phyloP scores from a whole-genome alignment of 768 basidiomycete genomes.

The Lentinus brumalis region DNA sequence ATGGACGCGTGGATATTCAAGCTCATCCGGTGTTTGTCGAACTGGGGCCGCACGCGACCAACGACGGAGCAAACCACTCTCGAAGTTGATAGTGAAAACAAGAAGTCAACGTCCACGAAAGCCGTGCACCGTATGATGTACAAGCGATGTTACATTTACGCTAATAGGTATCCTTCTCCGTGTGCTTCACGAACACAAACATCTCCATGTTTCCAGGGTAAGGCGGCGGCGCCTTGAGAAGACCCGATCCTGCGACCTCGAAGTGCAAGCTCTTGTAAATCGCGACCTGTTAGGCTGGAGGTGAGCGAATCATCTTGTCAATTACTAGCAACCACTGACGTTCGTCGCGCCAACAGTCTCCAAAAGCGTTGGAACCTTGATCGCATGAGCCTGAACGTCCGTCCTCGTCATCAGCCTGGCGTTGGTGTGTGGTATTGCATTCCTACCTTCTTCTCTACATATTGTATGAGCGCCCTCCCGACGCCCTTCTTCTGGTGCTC shows the following conservation, averaged over 20 bases:
- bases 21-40: no score
- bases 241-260: neutral
- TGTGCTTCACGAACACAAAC: neutral
- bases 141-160: neutral
- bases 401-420: neutral
- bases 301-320: neutral
- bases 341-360: neutral
- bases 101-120: neutral
- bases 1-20: no score
- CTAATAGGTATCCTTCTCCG: neutral
- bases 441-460: neutral
- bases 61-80: neutral
- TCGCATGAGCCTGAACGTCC: neutral
- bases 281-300: neutral
- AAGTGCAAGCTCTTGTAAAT: neutral
- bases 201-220: neutral
- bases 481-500: neutral
- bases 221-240: neutral
- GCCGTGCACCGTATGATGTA: neutral
- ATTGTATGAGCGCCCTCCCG: neutral
- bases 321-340: neutral
- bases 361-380: neutral
- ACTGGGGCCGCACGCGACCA: no score
- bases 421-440: neutral
- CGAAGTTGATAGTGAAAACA: neutral